Conservation (phyloP, 495 filamentous ascomycete species). For the Penicillium cinerascens region DNA sequence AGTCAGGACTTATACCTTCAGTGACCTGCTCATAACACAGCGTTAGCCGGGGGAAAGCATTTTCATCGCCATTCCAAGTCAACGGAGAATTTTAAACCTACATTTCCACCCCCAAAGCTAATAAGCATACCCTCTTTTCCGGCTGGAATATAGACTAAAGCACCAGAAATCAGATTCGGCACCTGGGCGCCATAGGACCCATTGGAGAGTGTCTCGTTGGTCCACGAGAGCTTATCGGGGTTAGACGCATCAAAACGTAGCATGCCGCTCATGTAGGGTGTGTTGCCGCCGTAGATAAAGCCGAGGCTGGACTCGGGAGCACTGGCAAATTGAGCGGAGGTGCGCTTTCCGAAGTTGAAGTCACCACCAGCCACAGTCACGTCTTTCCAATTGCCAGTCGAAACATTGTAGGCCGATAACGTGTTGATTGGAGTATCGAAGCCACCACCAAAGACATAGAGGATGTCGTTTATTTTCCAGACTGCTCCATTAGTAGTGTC, state of each 20-base stretch:
- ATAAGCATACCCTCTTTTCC: constrained; percentile 13
- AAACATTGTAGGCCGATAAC: constrained; percentile 5
- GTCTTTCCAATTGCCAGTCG: constrained; percentile 5
- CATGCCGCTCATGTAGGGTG: constrained; percentile 12
- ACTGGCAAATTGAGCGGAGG: constrained; percentile 7
- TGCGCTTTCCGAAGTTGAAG: constrained; percentile 12
- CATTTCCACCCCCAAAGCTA: constrained; percentile 13
- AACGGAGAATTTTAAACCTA: neutral
- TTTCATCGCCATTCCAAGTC: too few species aligned
- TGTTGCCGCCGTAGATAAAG: constrained; percentile 5
- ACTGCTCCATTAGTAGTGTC: constrained; percentile 10
- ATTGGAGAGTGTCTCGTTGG: constrained; percentile 8
- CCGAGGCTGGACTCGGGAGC: constrained; percentile 7
- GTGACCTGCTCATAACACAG: too few species aligned
- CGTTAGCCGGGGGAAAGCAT: too few species aligned
- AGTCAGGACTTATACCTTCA: constrained; percentile 8
- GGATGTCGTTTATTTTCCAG: constrained; percentile 8
- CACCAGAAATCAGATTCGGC: constrained; percentile 8
- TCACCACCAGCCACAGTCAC: constrained; percentile 5
- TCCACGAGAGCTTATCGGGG: constrained; percentile 7
- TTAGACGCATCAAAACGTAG: constrained; percentile 11
- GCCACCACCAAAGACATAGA: constrained; percentile 10
- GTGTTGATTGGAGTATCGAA: constrained; percentile 8
- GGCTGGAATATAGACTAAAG: constrained; percentile 12
- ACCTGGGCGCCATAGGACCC: constrained; percentile 6